Base-by-base conservation (phyloP, 108 stramenopile species). In the Aurantiochytrium sp. region DNA sequence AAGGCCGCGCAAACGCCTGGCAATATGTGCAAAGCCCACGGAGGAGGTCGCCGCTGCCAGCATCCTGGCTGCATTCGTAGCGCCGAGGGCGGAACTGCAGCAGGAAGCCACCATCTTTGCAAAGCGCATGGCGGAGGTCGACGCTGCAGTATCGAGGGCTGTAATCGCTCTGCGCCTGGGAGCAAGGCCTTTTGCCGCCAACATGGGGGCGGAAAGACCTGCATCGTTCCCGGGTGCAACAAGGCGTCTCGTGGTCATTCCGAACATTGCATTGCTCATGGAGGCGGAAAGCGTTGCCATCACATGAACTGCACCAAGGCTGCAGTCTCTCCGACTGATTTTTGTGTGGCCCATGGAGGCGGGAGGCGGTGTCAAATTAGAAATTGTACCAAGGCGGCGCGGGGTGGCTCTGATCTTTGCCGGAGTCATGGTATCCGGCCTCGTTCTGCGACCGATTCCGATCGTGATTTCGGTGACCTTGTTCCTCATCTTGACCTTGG, bases 171-270 rank as follows among this genome's bases (percentile, higher is more conserved):
- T 12, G 76, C 76, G n/a, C 45, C 44, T 12, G 76, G 76, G 16
- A 53, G 25, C 19, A 83, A 83, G 23, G 23, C 96, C 42, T 97
- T 97, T 90, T 99, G 98, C 92, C 64, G 64, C 42, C 64, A 8
- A 2, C 76, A 83, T 35, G 76, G 76, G 0, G 76, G 76, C 49
- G 76, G 76, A 1, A 83, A 35, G 5, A 47, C 49, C 76, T 83
- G 76, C 76, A 35, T 12, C 49, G 45, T 28, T 12, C 76, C 51
- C 0, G 76, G 76, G 16, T 83, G 76, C 51, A 23, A 47, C 44
- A 83, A 83, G 23, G 45, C 76, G 8, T 47, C 76, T 6, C 51
- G 76, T 6, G 76, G 76, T 12, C n/a, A 53, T 25, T 53, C 76
- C 10, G 45, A 53, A 6, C 6, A 83, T 23, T 83, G 76, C 23